phyloP scores from a whole-genome alignment of 2,329 filamentous ascomycete species.

The Scedosporium minutisporum region DNA sequence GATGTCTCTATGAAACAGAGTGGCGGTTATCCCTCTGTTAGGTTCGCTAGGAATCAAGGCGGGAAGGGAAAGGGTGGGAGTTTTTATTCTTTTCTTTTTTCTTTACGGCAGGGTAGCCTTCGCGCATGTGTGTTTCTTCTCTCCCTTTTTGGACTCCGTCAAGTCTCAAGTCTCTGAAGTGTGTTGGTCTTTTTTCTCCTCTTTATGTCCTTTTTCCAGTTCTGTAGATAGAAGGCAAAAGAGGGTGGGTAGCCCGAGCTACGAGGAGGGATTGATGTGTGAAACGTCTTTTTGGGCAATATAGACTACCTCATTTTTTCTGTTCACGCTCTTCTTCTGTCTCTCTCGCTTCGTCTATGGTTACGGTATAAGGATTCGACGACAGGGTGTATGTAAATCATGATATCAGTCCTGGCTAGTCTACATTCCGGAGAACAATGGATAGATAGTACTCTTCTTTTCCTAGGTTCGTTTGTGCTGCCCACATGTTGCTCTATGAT shows the following conservation, averaged over 20 bases:
- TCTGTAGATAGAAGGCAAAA: neutral
- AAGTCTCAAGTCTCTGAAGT: neutral
- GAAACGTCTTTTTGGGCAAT: neutral
- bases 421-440: too few species aligned
- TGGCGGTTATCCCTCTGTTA: neutral
- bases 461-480: too few species aligned
- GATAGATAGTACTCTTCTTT: too few species aligned
- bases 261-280: neutral
- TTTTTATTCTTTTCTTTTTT: neutral
- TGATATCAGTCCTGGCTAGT: too few species aligned
- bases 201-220: neutral
- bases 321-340: neutral
- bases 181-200: neutral
- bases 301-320: neutral
- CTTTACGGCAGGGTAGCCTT: neutral
- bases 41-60: neutral
- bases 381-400: too few species aligned
- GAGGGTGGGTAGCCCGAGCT: neutral
- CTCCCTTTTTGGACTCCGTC: neutral
- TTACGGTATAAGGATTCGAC: neutral
- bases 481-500: too few species aligned
- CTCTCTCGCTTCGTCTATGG: neutral
- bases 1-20: neutral
- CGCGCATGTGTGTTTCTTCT: neutral
- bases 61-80: neutral